phyloP scores from a whole-genome alignment of 2,329 filamentous ascomycete species.

The Arthrocladium fulminans region DNA sequence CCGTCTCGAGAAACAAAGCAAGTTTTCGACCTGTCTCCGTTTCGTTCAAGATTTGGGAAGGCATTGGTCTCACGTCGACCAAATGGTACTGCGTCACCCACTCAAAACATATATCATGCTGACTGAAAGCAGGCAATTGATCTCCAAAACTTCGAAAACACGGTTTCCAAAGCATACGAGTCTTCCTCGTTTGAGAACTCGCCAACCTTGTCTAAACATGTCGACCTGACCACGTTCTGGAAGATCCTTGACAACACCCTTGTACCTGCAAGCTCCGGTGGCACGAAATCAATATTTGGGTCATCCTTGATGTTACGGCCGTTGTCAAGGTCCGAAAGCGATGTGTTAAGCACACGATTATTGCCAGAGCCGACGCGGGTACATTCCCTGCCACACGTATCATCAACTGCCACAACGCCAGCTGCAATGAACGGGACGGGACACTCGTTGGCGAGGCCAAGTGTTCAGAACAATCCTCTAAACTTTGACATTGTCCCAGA shows the following conservation, averaged over 20 bases:
- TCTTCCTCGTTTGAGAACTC: constrained; percentile 28
- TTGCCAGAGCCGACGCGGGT: constrained; percentile 37
- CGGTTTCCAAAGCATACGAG: constrained; percentile 38
- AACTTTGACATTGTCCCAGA: background rate
- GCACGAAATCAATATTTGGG: constrained; percentile 34
- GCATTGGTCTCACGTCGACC: constrained; percentile 39
- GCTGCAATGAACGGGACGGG: background rate
- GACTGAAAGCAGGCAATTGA: constrained; percentile 33
- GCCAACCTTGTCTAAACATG: constrained; percentile 19
- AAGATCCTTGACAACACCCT: constrained; percentile 36
- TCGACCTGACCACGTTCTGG: constrained; percentile 40
- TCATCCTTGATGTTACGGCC: constrained; percentile 29
- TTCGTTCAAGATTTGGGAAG: constrained; percentile 36
- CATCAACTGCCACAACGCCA: background rate
- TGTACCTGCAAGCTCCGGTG: constrained; percentile 23
- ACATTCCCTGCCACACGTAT: constrained; percentile 12
- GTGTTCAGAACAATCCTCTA: background rate
- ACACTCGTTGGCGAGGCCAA: background rate
- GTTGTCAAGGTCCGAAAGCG: constrained; percentile 21
- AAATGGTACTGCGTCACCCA: constrained; percentile 29
- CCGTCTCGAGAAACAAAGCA: constrained; percentile 35
- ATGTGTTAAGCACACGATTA: constrained; percentile 37
- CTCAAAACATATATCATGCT: background rate
- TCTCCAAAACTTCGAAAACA: constrained; percentile 35
- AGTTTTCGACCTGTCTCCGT: constrained; percentile 37